Evolutionary conservation across 805 yeast genomes (phyloP), one percentile per base, ranked within the genome.

Genomic region (Lachancea sp.): DNA sequence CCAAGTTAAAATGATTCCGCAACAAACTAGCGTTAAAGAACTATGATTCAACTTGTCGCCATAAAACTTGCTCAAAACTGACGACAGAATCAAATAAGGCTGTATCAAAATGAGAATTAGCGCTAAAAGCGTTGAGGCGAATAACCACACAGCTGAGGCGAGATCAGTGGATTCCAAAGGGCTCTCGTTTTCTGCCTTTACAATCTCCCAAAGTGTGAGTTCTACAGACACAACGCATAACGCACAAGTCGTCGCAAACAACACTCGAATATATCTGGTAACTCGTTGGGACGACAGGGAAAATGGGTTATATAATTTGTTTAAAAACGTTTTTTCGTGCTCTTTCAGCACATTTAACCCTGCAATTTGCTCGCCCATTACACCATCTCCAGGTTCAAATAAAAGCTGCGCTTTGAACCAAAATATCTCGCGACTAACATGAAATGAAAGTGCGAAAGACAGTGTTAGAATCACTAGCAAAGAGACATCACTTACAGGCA

Each of bases 121-220:
- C 1, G 60, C 55, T 29, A 63, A 43, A 2, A 42, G 18, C 16
- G 49, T 34, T 0, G 63, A 56, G 8, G 53, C 46, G 6, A 60
- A 18, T 3, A 65, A 64, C 68, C 68, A 63, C 9, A 61, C 44
- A 22, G 45, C 45, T 11, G 32, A 44, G 2, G 59, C 57, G 5
- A 59, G 47, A 27, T 55, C 49, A 20, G 32, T 12, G 8, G 15
- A 12, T 33, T 55, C 55, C 3, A 50, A 58, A 8, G 3, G 18
- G 7, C 44, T 42, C 12, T 49, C 46, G 12, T 25, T 34, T 37
- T 56, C 59, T 13, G 58, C 56, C 6, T 54, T 52, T 41, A 53
- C 52, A 12, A 63, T 60, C 33, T 62, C 62, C 61, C 65, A 59
- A 12, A 62, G 45, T 3, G 62, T 56, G 31, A 63, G 56, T 44